Base-by-base conservation (phyloP, 352 stramenopile species). In the Globisporangium irregulare region DNA sequence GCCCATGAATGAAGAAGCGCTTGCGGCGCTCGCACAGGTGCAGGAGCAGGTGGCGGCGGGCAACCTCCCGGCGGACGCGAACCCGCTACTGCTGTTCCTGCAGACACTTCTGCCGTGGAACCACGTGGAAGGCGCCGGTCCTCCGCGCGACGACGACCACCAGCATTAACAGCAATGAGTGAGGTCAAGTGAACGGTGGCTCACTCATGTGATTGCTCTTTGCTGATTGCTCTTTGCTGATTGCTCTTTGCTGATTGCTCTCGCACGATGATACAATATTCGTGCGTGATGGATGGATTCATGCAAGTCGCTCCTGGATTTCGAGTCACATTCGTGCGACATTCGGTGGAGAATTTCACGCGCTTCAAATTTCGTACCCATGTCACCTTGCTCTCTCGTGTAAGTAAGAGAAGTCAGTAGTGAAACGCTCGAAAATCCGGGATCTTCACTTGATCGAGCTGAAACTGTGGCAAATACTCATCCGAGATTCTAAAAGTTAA, bases 81-180 rank as follows among this genome's bases (percentile, higher is more conserved):
- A 95, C 51, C 88, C 88, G 65, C 70, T 95, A 64, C 73, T 95
- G 68, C 79, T 95, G 20, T 95, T 95, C 62, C 56, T 95, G 65
- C 88, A 95, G 73, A 93, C 86, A 48, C 66, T 95, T 56, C 67
- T 95, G 48, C 88, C 88, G 20, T 95, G 88, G 88, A 95, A 95
- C 69, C 84, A 83, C 66, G 80, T 95, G 59, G 75, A 94, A 66
- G 84, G 84, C 10, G 84, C 79, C 0, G 74, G 73, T 8, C 76
- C 73, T 10, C 70, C 69, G 18, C 62, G 29, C 3, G 18, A 61
- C 14, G 56, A 61, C 14, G 56, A 32, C 7, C 15, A 34, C 18
- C 27, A 46, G 27, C 14, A 48, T 20, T n/a, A 48, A 8, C 48
- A 55, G n/a, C 50, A 56, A n/a, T 22, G 29, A 56, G 32, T 32